Conservation (phyloP, 768 basidiomycete species). For the Tylopilus plumbeoviolaceoides region DNA sequence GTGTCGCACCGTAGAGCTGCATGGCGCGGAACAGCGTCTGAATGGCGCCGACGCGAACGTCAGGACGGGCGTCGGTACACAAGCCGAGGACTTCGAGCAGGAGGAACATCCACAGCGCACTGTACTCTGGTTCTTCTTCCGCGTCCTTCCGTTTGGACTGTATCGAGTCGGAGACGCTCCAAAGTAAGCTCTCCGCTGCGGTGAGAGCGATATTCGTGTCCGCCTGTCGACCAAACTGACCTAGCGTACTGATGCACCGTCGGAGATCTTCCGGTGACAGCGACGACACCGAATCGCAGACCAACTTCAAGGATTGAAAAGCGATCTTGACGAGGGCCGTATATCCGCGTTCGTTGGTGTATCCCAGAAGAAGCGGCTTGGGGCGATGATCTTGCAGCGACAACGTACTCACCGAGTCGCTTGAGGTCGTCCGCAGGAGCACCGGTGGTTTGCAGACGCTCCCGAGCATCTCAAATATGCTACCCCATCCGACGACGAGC, state of each 20-base stretch:
- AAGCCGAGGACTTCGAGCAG: slow-evolving; percentile 79
- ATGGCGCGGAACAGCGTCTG: slow-evolving; percentile 93
- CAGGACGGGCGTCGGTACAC: slow-evolving; percentile 76
- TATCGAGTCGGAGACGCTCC: slow-evolving; percentile 95
- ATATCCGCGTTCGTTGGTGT: slow-evolving; percentile 65
- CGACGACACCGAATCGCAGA: slow-evolving; percentile 87
- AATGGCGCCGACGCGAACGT: slow-evolving; percentile 91
- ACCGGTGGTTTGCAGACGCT: slow-evolving; percentile 72
- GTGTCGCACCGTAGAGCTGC: slow-evolving; percentile 86
- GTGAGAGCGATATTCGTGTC: slow-evolving; percentile 97
- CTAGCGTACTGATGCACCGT: slow-evolving; percentile 85
- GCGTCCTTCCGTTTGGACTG: slow-evolving; percentile 72
- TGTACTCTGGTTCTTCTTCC: slow-evolving; percentile 67
- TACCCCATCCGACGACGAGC: slow-evolving; percentile 88
- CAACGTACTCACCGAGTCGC: slow-evolving; percentile 41
- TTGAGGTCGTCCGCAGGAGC: slow-evolving; percentile 33
- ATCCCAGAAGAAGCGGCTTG: slow-evolving; percentile 49
- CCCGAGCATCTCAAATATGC: slow-evolving; percentile 86
- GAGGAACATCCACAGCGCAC: slow-evolving; percentile 91
- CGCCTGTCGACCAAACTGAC: slow-evolving; percentile 85
- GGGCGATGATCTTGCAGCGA: slow-evolving; percentile 38
- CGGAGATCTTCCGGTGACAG: slow-evolving; percentile 79
- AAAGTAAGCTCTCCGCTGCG: slow-evolving; percentile 86
- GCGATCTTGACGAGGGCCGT: slow-evolving; percentile 82
- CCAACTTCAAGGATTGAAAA: slow-evolving; percentile 89